Conservation (phyloP, 2,329 filamentous ascomycete genomes). For the Calonectria multiphialidica region DNA sequence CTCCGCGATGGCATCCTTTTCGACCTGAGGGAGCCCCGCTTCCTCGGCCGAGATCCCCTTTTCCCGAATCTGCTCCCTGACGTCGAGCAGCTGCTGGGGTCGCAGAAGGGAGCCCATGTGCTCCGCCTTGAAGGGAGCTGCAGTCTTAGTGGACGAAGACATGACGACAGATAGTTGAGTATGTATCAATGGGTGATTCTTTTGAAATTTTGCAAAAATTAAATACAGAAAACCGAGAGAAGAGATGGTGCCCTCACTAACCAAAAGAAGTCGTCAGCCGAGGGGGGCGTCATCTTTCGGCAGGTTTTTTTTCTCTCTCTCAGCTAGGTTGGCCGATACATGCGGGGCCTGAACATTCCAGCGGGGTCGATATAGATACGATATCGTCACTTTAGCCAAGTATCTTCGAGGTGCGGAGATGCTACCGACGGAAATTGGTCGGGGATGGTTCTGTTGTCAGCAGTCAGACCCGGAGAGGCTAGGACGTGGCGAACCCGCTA, state of each 20-base stretch:
- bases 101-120: constrained; percentile 81
- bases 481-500: background rate
- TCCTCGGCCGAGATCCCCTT: constrained; percentile 61
- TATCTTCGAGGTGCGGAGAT: constrained; percentile 1
- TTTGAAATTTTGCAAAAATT: background rate
- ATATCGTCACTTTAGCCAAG: background rate
- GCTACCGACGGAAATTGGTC: constrained; percentile 7
- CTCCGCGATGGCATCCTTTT: constrained; percentile 64
- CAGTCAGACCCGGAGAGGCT: background rate
- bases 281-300: constrained; percentile 5
- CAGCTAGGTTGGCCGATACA: constrained; percentile 5
- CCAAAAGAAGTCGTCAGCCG: constrained; percentile 8
- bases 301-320: constrained; percentile 20
- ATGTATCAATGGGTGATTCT: background rate
- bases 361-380: constrained; percentile 11
- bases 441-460: constrained; percentile 9
- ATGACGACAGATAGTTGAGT: constrained; percentile 19
- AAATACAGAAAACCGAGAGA: background rate
- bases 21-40: constrained; percentile 67
- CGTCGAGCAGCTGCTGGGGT: constrained; percentile 60
- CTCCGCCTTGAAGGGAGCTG: constrained; percentile 78
- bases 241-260: background rate
- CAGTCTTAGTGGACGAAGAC: constrained; percentile 18
- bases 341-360: constrained; percentile 16
- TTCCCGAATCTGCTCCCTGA: constrained; percentile 47